Conservation (phyloP, 345 rosid species). For the Ceriops decandra region DNA sequence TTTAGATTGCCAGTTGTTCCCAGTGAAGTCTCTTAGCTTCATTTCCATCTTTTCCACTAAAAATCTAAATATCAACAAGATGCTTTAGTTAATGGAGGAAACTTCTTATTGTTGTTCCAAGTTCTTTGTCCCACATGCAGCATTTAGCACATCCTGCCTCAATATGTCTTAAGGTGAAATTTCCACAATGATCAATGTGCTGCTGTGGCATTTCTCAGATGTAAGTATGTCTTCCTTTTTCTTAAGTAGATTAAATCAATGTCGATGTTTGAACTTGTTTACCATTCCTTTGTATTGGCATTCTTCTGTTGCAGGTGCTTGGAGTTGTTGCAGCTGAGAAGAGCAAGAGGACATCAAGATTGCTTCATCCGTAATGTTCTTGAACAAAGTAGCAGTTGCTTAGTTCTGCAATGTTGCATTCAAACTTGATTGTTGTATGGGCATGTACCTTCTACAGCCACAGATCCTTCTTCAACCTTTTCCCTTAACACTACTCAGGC, state of each 20-base stretch:
- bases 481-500: too few species aligned
- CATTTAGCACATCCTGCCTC: background rate
- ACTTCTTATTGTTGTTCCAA: constrained; percentile 2
- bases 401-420: background rate
- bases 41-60: background rate
- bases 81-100: constrained; percentile 2
- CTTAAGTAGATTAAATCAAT: background rate
- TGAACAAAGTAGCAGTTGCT: background rate
- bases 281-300: constrained; percentile 10
- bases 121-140: constrained; percentile 9
- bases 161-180: constrained; percentile 1
- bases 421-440: background rate
- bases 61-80: background rate
- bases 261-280: background rate
- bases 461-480: too few species aligned
- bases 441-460: too few species aligned
- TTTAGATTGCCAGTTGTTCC: constrained; percentile 23
- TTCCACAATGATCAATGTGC: background rate
- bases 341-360: background rate
- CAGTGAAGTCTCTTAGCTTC: constrained; percentile 12
- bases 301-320: constrained; percentile 12
- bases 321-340: constrained; percentile 1
- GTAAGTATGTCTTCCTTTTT: constrained; percentile 10
- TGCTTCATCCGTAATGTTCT: background rate
- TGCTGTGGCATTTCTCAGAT: background rate